A percentile compares a stretch with the other conserved stretches of the same genome.
Conservation (phyloP, 192 early-diverging fungal species). For the Coemansia umbellata region DNA sequence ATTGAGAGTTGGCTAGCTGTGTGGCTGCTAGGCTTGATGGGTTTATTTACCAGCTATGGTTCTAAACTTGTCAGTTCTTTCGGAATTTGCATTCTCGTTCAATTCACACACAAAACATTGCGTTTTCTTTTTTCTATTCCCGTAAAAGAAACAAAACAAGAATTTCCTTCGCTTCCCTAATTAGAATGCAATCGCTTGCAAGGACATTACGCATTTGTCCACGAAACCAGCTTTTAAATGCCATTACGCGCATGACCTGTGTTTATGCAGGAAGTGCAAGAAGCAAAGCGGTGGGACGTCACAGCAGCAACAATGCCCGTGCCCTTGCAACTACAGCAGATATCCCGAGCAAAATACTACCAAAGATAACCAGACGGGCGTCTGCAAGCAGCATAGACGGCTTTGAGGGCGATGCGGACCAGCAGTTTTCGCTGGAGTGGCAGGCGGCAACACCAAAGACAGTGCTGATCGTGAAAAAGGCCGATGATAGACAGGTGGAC, state of each 20-base stretch:
- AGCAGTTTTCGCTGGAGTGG: slow-evolving; percentile 26
- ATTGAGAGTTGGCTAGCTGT: too few relatives aligned
- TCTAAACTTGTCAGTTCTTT: too few relatives aligned
- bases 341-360: slow-evolving; percentile 29
- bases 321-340: slow-evolving; percentile 20
- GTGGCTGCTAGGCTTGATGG: too few relatives aligned
- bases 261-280: neutral
- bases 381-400: neutral
- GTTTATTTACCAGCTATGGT: too few relatives aligned
- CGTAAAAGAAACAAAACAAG: too few relatives aligned
- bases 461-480: slow-evolving; percentile 80
- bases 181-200: neutral
- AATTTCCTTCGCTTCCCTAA: too few relatives aligned
- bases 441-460: slow-evolving; percentile 56
- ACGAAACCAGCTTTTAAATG: neutral
- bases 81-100: too few relatives aligned
- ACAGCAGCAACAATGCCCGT: neutral
- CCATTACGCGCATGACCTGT: neutral
- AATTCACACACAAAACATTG: too few relatives aligned
- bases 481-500: slow-evolving; percentile 62
- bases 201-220: neutral
- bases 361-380: slow-evolving; percentile 11
- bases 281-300: neutral
- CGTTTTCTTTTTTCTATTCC: too few relatives aligned
- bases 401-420: slow-evolving; percentile 19